phyloP scores from a whole-genome alignment of 345 rosid species.

The Anastatica hierochuntica region DNA sequence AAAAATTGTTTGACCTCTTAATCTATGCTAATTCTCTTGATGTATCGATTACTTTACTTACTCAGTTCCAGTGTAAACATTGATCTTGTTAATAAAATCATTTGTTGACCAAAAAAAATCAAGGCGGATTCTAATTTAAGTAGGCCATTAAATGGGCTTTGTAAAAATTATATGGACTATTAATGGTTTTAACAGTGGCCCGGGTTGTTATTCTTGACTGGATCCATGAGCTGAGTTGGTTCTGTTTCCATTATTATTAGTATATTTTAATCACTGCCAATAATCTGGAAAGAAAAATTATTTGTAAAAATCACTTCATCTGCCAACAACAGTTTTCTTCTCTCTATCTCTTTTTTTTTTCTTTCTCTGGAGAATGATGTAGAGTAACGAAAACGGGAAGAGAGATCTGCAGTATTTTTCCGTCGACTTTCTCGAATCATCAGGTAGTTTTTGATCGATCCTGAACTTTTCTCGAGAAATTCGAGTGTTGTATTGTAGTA shows the following conservation, averaged over 20 bases:
- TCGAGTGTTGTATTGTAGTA: neutral
- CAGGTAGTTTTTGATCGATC: slow-evolving; percentile 26
- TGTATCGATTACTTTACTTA: no score
- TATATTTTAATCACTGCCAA: no score
- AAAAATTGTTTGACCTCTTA: no score
- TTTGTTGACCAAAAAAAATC: no score
- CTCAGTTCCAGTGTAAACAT: no score
- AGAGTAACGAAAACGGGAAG: no score
- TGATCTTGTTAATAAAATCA: no score
- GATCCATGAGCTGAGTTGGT: neutral
- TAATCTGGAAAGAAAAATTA: neutral
- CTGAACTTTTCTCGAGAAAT: neutral
- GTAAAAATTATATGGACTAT: neutral
- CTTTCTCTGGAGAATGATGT: no score
- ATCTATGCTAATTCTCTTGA: no score
- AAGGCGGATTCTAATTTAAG: neutral
- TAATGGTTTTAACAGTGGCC: neutral
- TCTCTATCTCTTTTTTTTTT: no score
- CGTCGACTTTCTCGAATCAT: slow-evolving; percentile 1
- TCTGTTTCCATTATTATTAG: neutral
- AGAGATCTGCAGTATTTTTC: slow-evolving; percentile 17
- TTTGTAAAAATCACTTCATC: slow-evolving; percentile 7
- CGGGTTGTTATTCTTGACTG: neutral
- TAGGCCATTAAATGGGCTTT: neutral
- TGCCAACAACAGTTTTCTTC: no score